Conservation (phyloP, 306 rosid species). For the Sesbania bispinosa region DNA sequence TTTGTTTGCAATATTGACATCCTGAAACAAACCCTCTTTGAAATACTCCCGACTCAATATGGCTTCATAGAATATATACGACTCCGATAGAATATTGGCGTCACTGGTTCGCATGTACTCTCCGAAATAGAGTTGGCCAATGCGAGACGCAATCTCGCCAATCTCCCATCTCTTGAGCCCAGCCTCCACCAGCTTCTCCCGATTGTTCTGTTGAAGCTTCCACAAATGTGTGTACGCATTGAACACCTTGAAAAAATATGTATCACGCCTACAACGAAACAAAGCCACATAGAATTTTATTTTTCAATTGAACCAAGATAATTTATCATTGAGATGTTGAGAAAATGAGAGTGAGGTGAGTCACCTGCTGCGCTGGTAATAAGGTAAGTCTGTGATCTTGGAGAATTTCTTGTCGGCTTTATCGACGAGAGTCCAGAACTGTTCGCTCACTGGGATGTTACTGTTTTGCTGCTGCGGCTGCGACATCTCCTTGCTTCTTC, state of each 20-base stretch:
- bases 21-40: slow-evolving; percentile 77
- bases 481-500: slow-evolving; percentile 30
- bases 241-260: slow-evolving; percentile 85
- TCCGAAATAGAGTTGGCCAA: slow-evolving; percentile 86
- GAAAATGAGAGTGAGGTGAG: not conserved
- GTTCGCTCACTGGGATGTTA: slow-evolving; percentile 60
- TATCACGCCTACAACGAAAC: slow-evolving; percentile 58
- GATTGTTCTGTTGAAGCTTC: slow-evolving; percentile 94
- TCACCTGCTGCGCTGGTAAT: slow-evolving; percentile 80
- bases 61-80: slow-evolving; percentile 86
- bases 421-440: slow-evolving; percentile 69
- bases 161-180: slow-evolving; percentile 87
- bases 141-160: slow-evolving; percentile 94
- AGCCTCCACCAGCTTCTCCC: slow-evolving; percentile 80
- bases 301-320: too few species aligned
- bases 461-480: slow-evolving; percentile 26
- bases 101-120: slow-evolving; percentile 93
- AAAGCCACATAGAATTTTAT: too few species aligned
- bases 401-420: slow-evolving; percentile 84
- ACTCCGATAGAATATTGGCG: slow-evolving; percentile 73
- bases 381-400: slow-evolving; percentile 73
- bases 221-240: slow-evolving; percentile 89
- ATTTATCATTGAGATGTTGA: too few species aligned
- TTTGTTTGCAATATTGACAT: slow-evolving; percentile 66
- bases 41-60: slow-evolving; percentile 85